phyloP scores from a whole-genome alignment of 2,329 filamentous ascomycete species.

The Colletotrichum sp. region DNA sequence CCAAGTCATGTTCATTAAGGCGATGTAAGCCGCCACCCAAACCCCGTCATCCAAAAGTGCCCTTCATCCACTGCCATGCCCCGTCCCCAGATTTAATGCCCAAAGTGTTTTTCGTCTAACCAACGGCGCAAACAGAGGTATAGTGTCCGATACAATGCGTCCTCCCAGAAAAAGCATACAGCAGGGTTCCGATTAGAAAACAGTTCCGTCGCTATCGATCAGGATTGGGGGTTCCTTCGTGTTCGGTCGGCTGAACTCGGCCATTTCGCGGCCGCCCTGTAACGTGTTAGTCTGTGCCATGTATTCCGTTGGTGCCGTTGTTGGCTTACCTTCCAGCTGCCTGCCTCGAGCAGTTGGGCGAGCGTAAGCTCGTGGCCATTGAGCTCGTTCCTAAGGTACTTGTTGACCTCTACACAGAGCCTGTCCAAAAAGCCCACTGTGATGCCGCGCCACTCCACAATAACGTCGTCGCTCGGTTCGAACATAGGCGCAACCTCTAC shows the following conservation, averaged over 20 bases:
- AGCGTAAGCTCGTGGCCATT: conserved; percentile 75
- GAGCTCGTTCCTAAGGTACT: conserved; percentile 67
- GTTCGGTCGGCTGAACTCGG: conserved; percentile 92
- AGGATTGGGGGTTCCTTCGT: conserved; percentile 97
- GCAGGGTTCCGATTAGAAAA: conserved; percentile 68
- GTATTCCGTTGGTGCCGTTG: background rate
- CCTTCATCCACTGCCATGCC: background rate
- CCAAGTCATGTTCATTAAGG: conserved; percentile 17
- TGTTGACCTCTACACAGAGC: conserved; percentile 50
- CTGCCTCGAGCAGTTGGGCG: conserved; percentile 91
- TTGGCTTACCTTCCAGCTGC: conserved; percentile 89
- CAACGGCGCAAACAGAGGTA: conserved; percentile 13
- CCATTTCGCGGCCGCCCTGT: conserved; percentile 90
- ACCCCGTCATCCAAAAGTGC: background rate
- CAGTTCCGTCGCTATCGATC: conserved; percentile 94
- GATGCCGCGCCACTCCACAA: conserved; percentile 66
- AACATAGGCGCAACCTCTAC: conserved; percentile 55
- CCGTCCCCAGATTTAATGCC: background rate
- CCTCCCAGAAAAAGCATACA: background rate
- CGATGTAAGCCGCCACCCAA: background rate
- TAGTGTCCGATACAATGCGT: conserved; percentile 17
- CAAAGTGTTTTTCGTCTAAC: background rate
- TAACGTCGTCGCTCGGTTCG: conserved; percentile 58
- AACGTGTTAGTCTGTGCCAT: conserved; percentile 5
- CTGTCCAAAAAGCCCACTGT: conserved; percentile 62